Conservation (phyloP, 140 eudicot genomes). For the Flaveria floridana region DNA sequence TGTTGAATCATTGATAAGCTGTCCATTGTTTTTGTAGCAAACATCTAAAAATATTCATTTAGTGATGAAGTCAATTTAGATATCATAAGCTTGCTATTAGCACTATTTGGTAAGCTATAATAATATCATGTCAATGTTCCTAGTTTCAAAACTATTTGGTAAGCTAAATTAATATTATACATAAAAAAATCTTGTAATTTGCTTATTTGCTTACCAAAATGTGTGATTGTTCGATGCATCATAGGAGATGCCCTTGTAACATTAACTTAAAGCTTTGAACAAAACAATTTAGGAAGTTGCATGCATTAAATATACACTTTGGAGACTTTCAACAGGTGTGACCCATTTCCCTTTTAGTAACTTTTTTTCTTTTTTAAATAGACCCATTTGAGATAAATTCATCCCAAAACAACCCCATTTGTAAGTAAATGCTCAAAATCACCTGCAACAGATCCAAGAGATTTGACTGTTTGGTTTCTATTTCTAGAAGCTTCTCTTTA, state of each 20-base stretch:
- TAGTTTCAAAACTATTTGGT: background rate
- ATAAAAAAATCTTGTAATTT: too few species aligned
- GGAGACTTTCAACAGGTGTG: background rate
- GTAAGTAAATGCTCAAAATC: background rate
- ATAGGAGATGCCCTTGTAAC: background rate
- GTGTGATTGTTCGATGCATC: background rate
- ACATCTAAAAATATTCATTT: constrained; percentile 44
- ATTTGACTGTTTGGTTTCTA: constrained; percentile 76
- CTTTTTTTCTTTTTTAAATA: background rate
- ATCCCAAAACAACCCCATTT: background rate
- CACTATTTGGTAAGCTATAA: background rate
- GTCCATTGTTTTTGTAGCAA: constrained; percentile 63
- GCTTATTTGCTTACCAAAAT: background rate
- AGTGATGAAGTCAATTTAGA: background rate
- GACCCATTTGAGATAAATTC: constrained; percentile 6
- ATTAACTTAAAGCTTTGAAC: background rate
- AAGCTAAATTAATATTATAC: too few species aligned
- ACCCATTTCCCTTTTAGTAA: background rate
- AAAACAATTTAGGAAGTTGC: background rate
- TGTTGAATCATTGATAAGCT: constrained; percentile 64
- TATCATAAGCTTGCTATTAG: constrained; percentile 12
- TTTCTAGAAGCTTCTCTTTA: constrained; percentile 69
- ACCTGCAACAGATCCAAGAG: constrained; percentile 85
- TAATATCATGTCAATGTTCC: background rate
- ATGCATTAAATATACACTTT: constrained; percentile 4